These are phyloP conservation scores for Nothophoma quercina DNA, from an alignment of 2,329 filamentous ascomycete genomes.

Conservation along the genomic window DNA sequence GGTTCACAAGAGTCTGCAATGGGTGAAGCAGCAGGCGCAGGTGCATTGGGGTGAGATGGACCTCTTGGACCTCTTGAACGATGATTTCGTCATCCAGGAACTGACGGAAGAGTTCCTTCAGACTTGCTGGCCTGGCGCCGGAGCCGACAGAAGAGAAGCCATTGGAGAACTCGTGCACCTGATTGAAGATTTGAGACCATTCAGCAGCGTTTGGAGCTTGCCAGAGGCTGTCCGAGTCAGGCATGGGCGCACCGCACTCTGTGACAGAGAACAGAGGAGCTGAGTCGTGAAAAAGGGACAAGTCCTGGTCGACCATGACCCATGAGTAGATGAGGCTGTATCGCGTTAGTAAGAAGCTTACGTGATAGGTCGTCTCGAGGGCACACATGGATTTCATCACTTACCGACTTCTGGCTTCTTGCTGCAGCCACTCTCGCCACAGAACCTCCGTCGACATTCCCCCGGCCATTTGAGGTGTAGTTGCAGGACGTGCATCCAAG, in stretches of 20 bases:
- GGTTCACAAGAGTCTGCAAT: slow-evolving; percentile 69
- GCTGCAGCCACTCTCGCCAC: slow-evolving; percentile 71
- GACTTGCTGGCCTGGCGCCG: slow-evolving; percentile 63
- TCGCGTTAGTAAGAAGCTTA: slow-evolving; percentile 32
- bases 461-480: slow-evolving; percentile 56
- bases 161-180: slow-evolving; percentile 63
- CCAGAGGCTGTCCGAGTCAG: slow-evolving; percentile 70
- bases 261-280: slow-evolving; percentile 66
- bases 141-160: slow-evolving; percentile 63
- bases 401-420: slow-evolving; percentile 69
- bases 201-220: slow-evolving; percentile 64
- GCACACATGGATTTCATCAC: slow-evolving; percentile 33
- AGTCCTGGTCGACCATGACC: slow-evolving; percentile 76
- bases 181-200: slow-evolving; percentile 68
- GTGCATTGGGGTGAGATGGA: slow-evolving; percentile 63
- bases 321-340: slow-evolving; percentile 74
- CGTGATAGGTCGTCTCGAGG: slow-evolving; percentile 25
- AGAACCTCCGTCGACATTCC: slow-evolving; percentile 56
- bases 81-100: slow-evolving; percentile 71
- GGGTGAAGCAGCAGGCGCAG: slow-evolving; percentile 74
- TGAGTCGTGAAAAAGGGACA: slow-evolving; percentile 51
- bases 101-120: slow-evolving; percentile 71
- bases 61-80: slow-evolving; percentile 54
- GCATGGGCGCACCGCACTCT: slow-evolving; percentile 71
- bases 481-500: slow-evolving; percentile 62